A percentile compares a stretch with the other conserved stretches of the same genome.
Conservation (phyloP, 495 filamentous ascomycete genomes). For the Penicillium salamii region DNA sequence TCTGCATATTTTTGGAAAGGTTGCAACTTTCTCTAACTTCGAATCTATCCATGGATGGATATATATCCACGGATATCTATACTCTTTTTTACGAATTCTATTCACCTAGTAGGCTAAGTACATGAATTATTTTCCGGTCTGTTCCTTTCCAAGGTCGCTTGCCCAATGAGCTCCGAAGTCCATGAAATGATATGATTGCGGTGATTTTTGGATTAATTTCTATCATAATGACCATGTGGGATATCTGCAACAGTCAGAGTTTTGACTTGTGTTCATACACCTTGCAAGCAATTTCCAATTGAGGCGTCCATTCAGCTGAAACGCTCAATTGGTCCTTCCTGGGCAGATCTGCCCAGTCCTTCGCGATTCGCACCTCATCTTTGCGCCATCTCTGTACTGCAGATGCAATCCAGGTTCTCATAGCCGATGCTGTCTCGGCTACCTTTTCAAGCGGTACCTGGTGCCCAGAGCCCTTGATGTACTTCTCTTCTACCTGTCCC, state of each 20-base stretch:
- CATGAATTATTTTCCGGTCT: too few relatives aligned
- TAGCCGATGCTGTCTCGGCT: conserved; percentile 34
- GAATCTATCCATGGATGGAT: too few relatives aligned
- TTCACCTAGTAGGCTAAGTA: too few relatives aligned
- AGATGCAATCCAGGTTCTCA: conserved; percentile 10
- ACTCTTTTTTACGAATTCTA: too few relatives aligned
- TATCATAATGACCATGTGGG: too few relatives aligned
- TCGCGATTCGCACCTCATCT: conserved; percentile 7
- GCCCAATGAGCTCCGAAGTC: too few relatives aligned
- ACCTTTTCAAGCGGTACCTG: conserved; percentile 68
- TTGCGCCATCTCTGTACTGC: conserved; percentile 2
- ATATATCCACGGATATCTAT: too few relatives aligned
- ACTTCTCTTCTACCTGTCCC: conserved; percentile 54
- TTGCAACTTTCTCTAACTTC: too few relatives aligned
- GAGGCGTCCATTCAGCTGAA: conserved; percentile 3
- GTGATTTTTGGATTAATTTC: too few relatives aligned
- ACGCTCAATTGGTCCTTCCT: conserved; percentile 1
- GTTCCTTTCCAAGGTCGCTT: too few relatives aligned
- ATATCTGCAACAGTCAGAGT: background rate
- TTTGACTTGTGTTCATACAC: background rate
- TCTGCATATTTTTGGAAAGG: too few relatives aligned
- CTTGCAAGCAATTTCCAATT: background rate
- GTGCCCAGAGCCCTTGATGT: conserved; percentile 58
- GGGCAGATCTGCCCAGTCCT: conserved; percentile 1
- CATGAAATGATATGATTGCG: too few relatives aligned